phyloP scores from a whole-genome alignment of 164 flowering plant species.

The Stephania cephalantha region DNA sequence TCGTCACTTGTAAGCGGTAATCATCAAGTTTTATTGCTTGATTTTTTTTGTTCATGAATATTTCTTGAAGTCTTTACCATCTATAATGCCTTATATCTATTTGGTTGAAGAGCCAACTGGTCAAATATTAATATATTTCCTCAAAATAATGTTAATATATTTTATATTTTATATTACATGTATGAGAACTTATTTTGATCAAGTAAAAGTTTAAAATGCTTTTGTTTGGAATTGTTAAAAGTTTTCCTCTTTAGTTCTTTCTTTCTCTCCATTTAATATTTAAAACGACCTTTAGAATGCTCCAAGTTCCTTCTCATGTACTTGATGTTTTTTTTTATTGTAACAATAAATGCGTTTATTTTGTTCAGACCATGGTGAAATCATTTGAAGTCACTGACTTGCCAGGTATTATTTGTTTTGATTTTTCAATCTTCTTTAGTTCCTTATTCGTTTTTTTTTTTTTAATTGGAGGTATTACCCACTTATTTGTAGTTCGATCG shows the following conservation, averaged over 20 bases:
- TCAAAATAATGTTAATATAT: too few relatives aligned
- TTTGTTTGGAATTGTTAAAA: background rate
- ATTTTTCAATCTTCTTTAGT: background rate
- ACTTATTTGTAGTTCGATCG: constrained; percentile 64
- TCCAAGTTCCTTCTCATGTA: background rate
- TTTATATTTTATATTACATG: too few relatives aligned
- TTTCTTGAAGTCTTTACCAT: too few relatives aligned
- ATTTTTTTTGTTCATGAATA: too few relatives aligned
- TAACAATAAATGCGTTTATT: constrained; percentile 13
- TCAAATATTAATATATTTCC: too few relatives aligned
- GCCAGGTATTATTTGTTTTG: constrained; percentile 53
- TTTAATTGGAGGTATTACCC: background rate
- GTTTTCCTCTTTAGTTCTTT: background rate
- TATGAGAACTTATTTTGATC: background rate
- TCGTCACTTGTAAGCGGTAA: too few relatives aligned
- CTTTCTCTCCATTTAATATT: background rate
- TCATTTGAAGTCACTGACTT: constrained; percentile 93
- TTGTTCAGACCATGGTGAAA: constrained; percentile 74
- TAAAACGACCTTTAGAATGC: background rate
- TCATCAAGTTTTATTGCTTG: too few relatives aligned
- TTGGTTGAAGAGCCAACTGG: too few relatives aligned
- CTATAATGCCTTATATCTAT: too few relatives aligned
- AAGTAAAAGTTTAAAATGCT: background rate
- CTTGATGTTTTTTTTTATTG: background rate
- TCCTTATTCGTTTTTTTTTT: background rate